Evolutionary conservation across 139 green algal species (phyloP).

Genomic region (Chlamydomonas schloesseri): DNA sequence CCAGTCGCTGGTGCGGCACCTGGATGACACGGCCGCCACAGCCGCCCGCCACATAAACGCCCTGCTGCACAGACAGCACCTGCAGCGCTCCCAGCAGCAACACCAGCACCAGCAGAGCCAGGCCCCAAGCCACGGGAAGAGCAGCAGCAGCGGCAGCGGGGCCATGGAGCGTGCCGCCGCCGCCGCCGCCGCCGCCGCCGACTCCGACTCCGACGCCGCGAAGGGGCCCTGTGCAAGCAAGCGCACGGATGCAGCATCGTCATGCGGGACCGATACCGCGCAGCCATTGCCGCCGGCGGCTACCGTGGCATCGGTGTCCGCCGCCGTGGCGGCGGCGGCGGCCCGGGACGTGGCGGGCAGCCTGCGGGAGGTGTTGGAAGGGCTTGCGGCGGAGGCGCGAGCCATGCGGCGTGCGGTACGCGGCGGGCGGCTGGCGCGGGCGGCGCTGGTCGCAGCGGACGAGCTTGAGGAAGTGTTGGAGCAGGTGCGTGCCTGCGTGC

Average conservation of each 20-base stretch:
- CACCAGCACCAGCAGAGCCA: background rate
- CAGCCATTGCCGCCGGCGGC: background rate
- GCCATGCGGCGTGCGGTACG: constrained; percentile 3
- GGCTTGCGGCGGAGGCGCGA: background rate
- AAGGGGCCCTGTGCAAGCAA: background rate
- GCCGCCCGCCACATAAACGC: background rate
- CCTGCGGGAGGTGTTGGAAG: constrained; percentile 9
- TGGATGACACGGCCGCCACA: background rate
- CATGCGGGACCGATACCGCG: too few species aligned
- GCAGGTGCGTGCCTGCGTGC: constrained; percentile 26
- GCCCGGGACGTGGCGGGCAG: background rate
- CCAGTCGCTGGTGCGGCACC: constrained; percentile 6
- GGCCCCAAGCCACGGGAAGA: background rate
- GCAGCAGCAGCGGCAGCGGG: background rate
- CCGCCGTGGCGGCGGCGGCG: background rate
- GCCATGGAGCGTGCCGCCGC: background rate
- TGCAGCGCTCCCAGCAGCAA: background rate
- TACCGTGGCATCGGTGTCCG: background rate
- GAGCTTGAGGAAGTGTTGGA: constrained; percentile 1
- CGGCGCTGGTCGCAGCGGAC: background rate
- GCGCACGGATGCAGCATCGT: too few species aligned
- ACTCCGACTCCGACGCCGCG: too few species aligned
- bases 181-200: too few species aligned
- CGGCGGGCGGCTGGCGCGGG: background rate
- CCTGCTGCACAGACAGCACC: background rate